A percentile compares a stretch with the other conserved stretches of the same genome.
Evolutionary conservation across 768 basidiomycete species (phyloP).

Genomic region (Calocybe indica): DNA sequence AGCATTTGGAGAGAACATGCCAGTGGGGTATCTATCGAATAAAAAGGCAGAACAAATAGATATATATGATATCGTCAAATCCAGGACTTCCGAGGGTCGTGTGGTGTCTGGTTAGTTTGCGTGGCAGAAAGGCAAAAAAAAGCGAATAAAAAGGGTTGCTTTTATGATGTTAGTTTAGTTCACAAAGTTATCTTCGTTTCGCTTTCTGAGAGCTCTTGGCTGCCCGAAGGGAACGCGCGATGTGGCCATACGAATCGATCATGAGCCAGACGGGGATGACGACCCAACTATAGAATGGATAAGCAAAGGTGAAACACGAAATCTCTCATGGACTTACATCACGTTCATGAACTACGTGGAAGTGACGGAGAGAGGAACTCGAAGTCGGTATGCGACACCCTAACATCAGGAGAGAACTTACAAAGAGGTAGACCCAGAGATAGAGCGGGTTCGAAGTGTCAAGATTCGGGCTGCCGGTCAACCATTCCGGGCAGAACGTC

Average conservation of each 20-base stretch:
- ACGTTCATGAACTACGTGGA: slow-evolving; percentile 67
- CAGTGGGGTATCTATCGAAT: too few species aligned
- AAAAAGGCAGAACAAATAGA: too few species aligned
- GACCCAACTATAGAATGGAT: slow-evolving; percentile 59
- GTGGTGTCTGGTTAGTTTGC: too few species aligned
- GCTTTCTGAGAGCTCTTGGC: slow-evolving; percentile 22
- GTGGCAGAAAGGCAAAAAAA: too few species aligned
- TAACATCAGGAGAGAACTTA: slow-evolving; percentile 30
- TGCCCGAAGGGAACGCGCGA: slow-evolving; percentile 53
- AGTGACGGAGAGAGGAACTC: not conserved
- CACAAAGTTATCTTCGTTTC: slow-evolving; percentile 23
- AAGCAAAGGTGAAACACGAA: slow-evolving; percentile 1
- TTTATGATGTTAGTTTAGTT: not conserved
- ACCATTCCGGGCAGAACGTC: slow-evolving; percentile 88
- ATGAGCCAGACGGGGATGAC: slow-evolving; percentile 70
- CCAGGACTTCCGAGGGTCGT: too few species aligned
- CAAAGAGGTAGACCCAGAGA: slow-evolving; percentile 78
- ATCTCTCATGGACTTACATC: slow-evolving; percentile 43
- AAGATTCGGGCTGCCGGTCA: slow-evolving; percentile 67
- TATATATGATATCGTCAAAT: too few species aligned
- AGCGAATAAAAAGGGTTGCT: too few species aligned
- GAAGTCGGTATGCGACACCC: not conserved
- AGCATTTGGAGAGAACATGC: too few species aligned
- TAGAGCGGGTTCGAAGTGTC: slow-evolving; percentile 65
- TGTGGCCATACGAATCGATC: slow-evolving; percentile 70